Evolutionary conservation across 306 rosid species (phyloP).

Genomic region (Cucumis cinereus): DNA sequence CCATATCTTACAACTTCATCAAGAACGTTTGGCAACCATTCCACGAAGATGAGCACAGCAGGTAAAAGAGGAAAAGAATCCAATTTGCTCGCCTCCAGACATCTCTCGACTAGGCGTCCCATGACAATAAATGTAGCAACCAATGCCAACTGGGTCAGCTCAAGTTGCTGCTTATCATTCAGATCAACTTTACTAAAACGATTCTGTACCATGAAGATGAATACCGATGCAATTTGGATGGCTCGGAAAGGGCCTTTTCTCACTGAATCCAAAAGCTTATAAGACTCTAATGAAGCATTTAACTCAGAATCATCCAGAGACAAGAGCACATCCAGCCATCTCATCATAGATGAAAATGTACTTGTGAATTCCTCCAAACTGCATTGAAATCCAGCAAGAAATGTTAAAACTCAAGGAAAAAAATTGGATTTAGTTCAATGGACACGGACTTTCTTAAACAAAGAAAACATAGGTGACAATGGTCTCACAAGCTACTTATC

Average conservation of each 20-base stretch:
- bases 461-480: not conserved
- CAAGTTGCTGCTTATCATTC: conserved; percentile 25
- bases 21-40: conserved; percentile 48
- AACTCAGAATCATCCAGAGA: conserved; percentile 50
- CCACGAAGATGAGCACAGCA: conserved; percentile 68
- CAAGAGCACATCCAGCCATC: conserved; percentile 58
- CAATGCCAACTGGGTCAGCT: conserved; percentile 46
- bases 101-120: conserved; percentile 73
- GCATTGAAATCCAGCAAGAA: conserved; percentile 10
- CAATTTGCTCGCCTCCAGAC: conserved; percentile 32
- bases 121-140: conserved; percentile 45
- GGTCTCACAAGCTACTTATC: not conserved
- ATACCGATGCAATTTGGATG: conserved; percentile 48
- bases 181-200: conserved; percentile 19
- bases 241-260: conserved; percentile 80
- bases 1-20: conserved; percentile 27
- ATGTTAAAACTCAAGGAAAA: conserved; percentile 13
- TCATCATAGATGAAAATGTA: conserved; percentile 44
- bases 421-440: not conserved
- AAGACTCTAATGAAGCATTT: conserved; percentile 48
- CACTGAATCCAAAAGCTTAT: conserved; percentile 47
- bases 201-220: conserved; percentile 51
- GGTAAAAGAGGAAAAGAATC: conserved; percentile 57
- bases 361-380: conserved; percentile 59
- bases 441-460: not conserved